Evolutionary conservation across 2,329 filamentous ascomycete species (phyloP).

Genomic region (Pleoardoris graminearum): DNA sequence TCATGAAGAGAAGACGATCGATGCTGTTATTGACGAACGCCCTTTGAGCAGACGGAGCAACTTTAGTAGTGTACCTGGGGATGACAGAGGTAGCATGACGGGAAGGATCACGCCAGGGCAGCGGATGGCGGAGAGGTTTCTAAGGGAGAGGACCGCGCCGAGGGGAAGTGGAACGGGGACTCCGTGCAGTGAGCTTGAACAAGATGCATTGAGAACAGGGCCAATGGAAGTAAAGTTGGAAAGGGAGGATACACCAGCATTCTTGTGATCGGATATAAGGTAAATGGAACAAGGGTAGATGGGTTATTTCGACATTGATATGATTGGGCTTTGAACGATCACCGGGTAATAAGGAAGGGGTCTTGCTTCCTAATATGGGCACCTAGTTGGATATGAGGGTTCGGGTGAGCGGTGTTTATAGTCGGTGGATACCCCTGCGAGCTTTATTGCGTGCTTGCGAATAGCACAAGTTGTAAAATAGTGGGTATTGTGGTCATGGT

Average conservation of each 20-base stretch:
- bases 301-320: not conserved
- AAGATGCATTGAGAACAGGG: constrained; percentile 5
- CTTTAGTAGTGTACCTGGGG: not conserved
- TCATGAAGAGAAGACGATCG: constrained; percentile 16
- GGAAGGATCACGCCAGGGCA: constrained; percentile 35
- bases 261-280: constrained; percentile 15
- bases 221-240: constrained; percentile 13
- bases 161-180: constrained; percentile 13
- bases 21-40: constrained; percentile 13
- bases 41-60: constrained; percentile 1
- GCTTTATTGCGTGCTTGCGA: not conserved
- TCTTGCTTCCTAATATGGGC: too few species aligned
- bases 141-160: constrained; percentile 24
- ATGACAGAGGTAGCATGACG: constrained; percentile 4
- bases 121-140: constrained; percentile 36
- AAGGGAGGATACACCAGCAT: constrained; percentile 30
- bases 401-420: not conserved
- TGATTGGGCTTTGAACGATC: not conserved
- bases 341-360: not conserved
- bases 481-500: not conserved
- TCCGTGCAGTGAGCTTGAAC: constrained; percentile 14
- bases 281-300: not conserved
- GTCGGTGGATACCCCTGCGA: not conserved
- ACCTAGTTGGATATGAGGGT: not conserved
- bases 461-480: not conserved